Evolutionary conservation across 495 filamentous ascomycete species (phyloP).

Genomic region (Penicillium antarcticum): DNA sequence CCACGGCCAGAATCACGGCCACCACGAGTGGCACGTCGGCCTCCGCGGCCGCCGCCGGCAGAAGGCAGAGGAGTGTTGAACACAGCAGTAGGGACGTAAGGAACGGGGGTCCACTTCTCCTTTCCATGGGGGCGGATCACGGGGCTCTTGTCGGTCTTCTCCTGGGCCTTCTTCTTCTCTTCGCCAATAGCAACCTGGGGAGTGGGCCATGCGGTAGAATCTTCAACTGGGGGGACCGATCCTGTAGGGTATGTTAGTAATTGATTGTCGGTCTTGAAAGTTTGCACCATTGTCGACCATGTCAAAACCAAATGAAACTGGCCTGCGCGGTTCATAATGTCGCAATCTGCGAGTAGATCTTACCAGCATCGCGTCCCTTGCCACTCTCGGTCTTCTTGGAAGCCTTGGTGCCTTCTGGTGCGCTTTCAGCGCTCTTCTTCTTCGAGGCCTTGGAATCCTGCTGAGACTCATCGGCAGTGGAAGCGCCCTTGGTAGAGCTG

Average conservation of each 20-base stretch:
- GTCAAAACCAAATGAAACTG: background rate
- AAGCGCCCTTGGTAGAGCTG: constrained; percentile 31
- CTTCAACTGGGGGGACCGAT: constrained; percentile 57
- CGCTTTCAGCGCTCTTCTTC: constrained; percentile 36
- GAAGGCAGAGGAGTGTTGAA: constrained; percentile 75
- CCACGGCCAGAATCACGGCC: constrained; percentile 54
- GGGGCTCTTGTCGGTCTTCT: constrained; percentile 55
- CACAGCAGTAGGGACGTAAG: constrained; percentile 72
- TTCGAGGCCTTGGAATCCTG: constrained; percentile 50
- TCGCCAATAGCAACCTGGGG: constrained; percentile 74
- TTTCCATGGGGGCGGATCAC: constrained; percentile 56
- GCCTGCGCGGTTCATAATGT: background rate
- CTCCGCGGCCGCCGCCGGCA: constrained; percentile 54
- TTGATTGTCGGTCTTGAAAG: background rate
- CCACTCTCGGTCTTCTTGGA: constrained; percentile 41
- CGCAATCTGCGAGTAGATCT: background rate
- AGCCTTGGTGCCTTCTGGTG: constrained; percentile 30
- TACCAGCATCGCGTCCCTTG: constrained; percentile 43
- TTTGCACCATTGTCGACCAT: background rate
- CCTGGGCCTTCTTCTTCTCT: constrained; percentile 67
- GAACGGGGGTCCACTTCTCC: constrained; percentile 69
- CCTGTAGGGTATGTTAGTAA: background rate
- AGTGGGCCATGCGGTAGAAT: constrained; percentile 83
- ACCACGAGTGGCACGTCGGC: constrained; percentile 53
- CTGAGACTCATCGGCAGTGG: constrained; percentile 32